phyloP scores from a whole-genome alignment of 495 filamentous ascomycete genomes.

The Hypoxylon subgilvum region DNA sequence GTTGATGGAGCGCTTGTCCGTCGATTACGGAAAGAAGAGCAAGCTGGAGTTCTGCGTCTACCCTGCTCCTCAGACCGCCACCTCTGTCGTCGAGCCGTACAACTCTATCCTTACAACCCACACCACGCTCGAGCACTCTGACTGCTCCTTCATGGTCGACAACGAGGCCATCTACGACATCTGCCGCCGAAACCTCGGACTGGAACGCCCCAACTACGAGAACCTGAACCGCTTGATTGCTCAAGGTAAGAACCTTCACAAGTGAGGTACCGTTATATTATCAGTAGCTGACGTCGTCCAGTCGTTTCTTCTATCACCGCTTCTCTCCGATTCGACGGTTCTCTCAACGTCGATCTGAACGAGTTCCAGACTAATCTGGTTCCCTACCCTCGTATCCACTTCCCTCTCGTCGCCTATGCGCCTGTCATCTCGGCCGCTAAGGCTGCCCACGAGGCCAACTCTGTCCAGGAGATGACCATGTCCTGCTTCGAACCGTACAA shows the following conservation, averaged over 20 bases:
- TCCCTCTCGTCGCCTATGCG: conserved; percentile 94
- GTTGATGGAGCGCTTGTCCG: conserved; percentile 94
- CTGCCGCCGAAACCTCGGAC: conserved; percentile 94
- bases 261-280: neutral
- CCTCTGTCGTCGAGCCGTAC: conserved; percentile 98
- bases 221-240: conserved; percentile 98
- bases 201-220: conserved; percentile 95
- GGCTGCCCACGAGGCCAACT: conserved; percentile 94
- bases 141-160: conserved; percentile 99
- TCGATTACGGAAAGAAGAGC: conserved; percentile 99
- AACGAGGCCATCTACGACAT: conserved; percentile 99
- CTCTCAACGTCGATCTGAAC: conserved; percentile 98
- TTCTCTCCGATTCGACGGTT: conserved; percentile 97
- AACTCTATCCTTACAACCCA: conserved; percentile 99
- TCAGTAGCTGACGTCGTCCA: conserved; percentile 41
- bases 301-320: conserved; percentile 99
- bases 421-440: conserved; percentile 93
- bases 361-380: conserved; percentile 99
- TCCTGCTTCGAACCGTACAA: conserved; percentile 81
- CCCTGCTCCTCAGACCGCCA: conserved; percentile 93
- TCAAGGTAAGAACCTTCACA: conserved; percentile 65
- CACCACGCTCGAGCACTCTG: conserved; percentile 98
- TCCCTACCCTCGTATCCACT: conserved; percentile 98
- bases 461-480: conserved; percentile 85
- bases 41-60: conserved; percentile 99